Evolutionary conservation across 306 rosid species (phyloP).

Genomic region (Rosa multiflora): DNA sequence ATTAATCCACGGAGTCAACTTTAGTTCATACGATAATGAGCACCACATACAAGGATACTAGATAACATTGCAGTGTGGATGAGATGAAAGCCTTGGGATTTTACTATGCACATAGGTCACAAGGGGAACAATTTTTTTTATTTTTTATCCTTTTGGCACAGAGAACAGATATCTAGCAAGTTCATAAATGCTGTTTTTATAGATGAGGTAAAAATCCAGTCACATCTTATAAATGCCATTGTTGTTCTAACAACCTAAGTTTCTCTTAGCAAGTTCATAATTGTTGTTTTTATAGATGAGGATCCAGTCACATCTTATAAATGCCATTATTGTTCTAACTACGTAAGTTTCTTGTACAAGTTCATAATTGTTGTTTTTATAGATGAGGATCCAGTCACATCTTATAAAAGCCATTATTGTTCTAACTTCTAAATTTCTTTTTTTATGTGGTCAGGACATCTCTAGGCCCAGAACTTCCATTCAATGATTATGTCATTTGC

Average conservation of each 20-base stretch:
- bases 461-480: neutral
- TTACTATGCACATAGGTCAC: slow-evolving; percentile 4
- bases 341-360: neutral
- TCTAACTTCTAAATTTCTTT: neutral
- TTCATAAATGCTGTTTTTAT: neutral
- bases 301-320: neutral
- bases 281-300: neutral
- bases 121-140: neutral
- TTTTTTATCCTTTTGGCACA: neutral
- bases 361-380: too few species aligned
- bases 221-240: neutral
- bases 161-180: neutral
- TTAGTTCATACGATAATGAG: slow-evolving; percentile 9
- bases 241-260: neutral
- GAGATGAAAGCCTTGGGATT: slow-evolving; percentile 5
- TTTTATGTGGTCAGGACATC: neutral
- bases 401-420: neutral
- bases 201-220: neutral
- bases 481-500: neutral
- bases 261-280: neutral
- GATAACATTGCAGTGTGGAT: neutral
- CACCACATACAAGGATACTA: neutral
- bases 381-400: neutral
- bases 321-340: neutral
- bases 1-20: slow-evolving; percentile 21